Evolutionary conservation across 202 grass and related monocot species (phyloP), one percentile per base, ranked within the genome.

Genomic region (Carex arenaria): DNA sequence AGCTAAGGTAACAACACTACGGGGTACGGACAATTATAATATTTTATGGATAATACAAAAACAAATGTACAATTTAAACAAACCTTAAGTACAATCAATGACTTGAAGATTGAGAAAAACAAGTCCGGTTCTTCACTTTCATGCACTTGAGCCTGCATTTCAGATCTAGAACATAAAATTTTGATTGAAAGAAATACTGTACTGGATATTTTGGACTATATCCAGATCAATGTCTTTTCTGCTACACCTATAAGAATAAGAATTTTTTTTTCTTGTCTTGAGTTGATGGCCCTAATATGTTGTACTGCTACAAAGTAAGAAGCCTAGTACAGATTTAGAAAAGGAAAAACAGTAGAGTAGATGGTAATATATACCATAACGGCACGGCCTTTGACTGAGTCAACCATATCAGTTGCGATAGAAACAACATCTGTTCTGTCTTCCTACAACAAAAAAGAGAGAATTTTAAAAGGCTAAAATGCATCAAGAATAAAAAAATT

Each of bases 21-120:
- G 2, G 47, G 13, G 47, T 51, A 60, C 53, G 36, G 17, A 61
- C 72, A 45, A 51, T n/a, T 80, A 53, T 18, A 61, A 52, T 79
- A 67, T 56, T 82, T 36, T 40, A 62, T 67, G 45, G 61, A 79
- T 53, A 64, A 30, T 10, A 64, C 7, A 71, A 36, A 31, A 82
- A 1, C 45, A 87, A 67, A 74, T 75, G 23, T 77, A 56, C 28
- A 7, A 79, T 52, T 63, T 31, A 86, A 8, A 15, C 72, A 31
- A 83, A 95, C 93, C 93, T 87, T 95, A 73, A 90, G 90, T 85
- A 95, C 78, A 45, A 95, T 92, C 70, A 95, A 47, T 69, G 93
- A 92, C 59, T 87, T 92, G 86, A 95, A 92, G 51, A 86, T 32
- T 57, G 83, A 86, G 83, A 95, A 90, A 82, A 95, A 92, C 12